Evolutionary conservation across 2,329 filamentous ascomycete species (phyloP).

Genomic region (Aureobasidium sp.): DNA sequence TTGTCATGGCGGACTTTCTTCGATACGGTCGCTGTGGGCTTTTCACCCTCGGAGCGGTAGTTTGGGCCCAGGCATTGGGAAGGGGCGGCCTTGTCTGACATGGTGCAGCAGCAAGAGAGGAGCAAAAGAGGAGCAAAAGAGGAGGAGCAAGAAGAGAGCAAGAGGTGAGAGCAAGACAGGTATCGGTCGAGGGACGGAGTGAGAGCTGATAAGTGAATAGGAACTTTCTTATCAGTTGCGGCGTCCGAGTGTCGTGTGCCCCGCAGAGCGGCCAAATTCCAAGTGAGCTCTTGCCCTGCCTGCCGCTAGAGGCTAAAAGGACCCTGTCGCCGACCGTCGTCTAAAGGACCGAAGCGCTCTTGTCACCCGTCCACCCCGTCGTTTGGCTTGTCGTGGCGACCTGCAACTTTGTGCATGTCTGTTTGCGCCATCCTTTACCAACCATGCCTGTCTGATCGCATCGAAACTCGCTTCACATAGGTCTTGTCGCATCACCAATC

Average conservation of each 20-base stretch:
- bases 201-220: not conserved
- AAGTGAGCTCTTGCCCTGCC: not conserved
- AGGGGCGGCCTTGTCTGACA: constrained; percentile 21
- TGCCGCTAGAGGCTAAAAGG: not conserved
- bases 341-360: not conserved
- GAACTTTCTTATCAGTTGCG: not conserved
- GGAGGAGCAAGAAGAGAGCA: not conserved
- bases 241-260: constrained; percentile 4
- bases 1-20: constrained; percentile 73
- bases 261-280: not conserved
- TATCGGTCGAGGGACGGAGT: not conserved
- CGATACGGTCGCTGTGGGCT: constrained; percentile 78
- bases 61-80: constrained; percentile 66
- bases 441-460: not conserved
- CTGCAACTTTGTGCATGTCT: not conserved
- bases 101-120: not conserved
- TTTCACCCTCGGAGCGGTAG: constrained; percentile 67
- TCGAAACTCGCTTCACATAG: not conserved
- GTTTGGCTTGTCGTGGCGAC: not conserved
- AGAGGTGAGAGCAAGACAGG: not conserved
- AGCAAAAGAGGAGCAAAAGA: too few relatives aligned
- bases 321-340: constrained; percentile 2
- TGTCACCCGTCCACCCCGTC: too few relatives aligned
- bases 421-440: not conserved
- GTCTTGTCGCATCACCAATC: not conserved